A percentile compares a stretch with the other conserved stretches of the same genome.
phyloP scores from a whole-genome alignment of 2,329 filamentous ascomycete genomes.

The Gremmenia infestans region DNA sequence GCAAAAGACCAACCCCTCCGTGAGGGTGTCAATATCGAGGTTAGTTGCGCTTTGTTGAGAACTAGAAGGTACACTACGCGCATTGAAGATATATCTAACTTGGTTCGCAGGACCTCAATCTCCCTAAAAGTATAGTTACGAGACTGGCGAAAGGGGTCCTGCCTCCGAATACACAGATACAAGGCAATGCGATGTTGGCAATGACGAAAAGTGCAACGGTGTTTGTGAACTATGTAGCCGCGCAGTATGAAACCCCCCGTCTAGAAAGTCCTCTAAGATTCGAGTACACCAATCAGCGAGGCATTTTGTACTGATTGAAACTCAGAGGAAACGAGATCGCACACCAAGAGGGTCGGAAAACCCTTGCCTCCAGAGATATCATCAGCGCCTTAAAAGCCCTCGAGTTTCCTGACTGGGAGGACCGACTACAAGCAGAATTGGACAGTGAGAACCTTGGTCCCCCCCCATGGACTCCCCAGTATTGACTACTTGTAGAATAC shows the following conservation, averaged over 20 bases:
- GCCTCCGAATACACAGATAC: conserved; percentile 75
- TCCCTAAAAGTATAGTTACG: conserved; percentile 78
- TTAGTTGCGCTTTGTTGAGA: conserved; percentile 24
- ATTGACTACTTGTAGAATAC: conserved; percentile 45
- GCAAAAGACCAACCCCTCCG: conserved; percentile 24
- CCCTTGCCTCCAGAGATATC: conserved; percentile 70
- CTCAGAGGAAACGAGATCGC: conserved; percentile 71
- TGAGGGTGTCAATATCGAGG: conserved; percentile 45
- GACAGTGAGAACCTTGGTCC: conserved; percentile 51
- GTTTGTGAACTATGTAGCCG: conserved; percentile 75
- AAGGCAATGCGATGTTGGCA: conserved; percentile 74
- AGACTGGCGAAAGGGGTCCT: conserved; percentile 75
- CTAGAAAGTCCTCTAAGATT: background rate
- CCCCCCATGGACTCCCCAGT: background rate
- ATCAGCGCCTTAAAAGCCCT: conserved; percentile 71
- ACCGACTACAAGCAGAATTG: conserved; percentile 69
- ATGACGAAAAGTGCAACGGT: conserved; percentile 78
- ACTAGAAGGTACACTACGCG: background rate
- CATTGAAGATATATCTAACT: background rate
- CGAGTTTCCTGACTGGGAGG: conserved; percentile 67
- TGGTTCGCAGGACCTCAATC: conserved; percentile 58
- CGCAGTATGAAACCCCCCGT: conserved; percentile 52
- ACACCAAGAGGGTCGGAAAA: conserved; percentile 64
- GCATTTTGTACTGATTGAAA: background rate
- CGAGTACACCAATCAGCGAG: background rate